Base-by-base conservation (phyloP, 2,329 filamentous ascomycete species). In the Pyrenophora teres region DNA sequence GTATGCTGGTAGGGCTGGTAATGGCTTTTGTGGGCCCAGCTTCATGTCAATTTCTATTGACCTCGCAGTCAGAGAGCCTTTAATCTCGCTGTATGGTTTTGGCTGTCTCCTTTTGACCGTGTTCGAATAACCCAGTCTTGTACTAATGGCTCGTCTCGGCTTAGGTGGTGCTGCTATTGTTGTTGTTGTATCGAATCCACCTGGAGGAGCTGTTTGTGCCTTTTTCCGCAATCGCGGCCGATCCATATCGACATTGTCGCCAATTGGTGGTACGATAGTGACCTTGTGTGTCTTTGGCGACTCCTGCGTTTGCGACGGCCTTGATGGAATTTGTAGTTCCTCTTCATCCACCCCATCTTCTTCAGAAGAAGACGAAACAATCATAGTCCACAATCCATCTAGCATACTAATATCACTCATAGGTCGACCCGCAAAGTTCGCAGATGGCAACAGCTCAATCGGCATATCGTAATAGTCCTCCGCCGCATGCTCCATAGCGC, bases 131-230 rank as follows among this genome's bases (percentile, higher is more conserved):
- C 52, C 52, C 36, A 57, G 12, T 41, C 60, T 64, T 35, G 57
- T 59, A 48, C 69, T 68, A 40, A 69, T 60, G 15, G 63, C 68
- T 60, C 67, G 57, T 52, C 65, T 60, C 25, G 63, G 65, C 16
- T 50, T 56, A 23, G 66, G 56, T 19, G 63, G 60, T 35, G 43
- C n/a, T n/a, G n/a, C n/a, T n/a, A n/a, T 40, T 33, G 43, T 49
- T 10, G 40, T 45, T 4, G 40, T 30, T 15, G 56, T 31, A 18
- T 37, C 30, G 27, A 63, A 46, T 6, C 47, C 36, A 32, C 59
- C 61, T 39, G 62, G 50, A 15, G 65, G 65, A 21, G 64, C 60
- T 2, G 63, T 67, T 4, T 50, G 50, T 25, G 60, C 52, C 39
- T 65, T 70, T 33, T 50, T 57, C 37, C 37, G 47, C 35, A 62